Base-by-base conservation (phyloP, 2,329 filamentous ascomycete genomes). In the Penicillium sp. region DNA sequence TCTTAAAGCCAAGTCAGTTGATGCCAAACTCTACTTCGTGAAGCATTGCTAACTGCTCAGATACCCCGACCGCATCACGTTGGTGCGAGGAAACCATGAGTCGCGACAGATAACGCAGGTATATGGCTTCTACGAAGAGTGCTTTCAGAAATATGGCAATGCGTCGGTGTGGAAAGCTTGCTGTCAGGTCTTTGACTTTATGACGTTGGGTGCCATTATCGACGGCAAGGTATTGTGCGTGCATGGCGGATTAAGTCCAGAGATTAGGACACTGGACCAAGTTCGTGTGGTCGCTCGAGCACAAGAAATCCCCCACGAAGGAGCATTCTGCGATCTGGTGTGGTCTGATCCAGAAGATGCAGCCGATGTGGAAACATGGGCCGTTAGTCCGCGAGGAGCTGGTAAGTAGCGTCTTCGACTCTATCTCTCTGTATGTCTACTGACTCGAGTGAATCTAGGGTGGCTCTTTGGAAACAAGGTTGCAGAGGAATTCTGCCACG, bases 81-180 rank as follows among this genome's bases (percentile, higher is more conserved):
- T 90, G 28, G 85, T 90, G 30, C 84, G 87, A 52, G 87, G 87
- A 35, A 90, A 90, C 65, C 87, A 90, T 71, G 87, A 90, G 69
- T 89, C 86, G 43, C 84, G 87, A 46, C 87, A 90, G 69, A 90
- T 90, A 64, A 90, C 87, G 14, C 86, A 89, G 68, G 87, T 90
- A 14, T 90, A 90, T 68, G 87, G 87, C 28, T 90, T 90, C 71
- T 90, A 90, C 71, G 87, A 90, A 67, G 87, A 90, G 68, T 90
- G 87, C 67, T 81, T 88, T 63, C 84, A 86, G 63, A 90, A 90
- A 69, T 90, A 90, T 66, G 87, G 87, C 59, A 90, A 89, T 70
- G 87, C 87, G 6, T 88, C 85, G 30, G 87, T 90, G 54, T 90
- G 87, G 87, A 90, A 90, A 72, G 87, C 86, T 52, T 90, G 88